Evolutionary conservation across 371 early-diverging fungal species (phyloP).

Genomic region (Coemansia sp.): DNA sequence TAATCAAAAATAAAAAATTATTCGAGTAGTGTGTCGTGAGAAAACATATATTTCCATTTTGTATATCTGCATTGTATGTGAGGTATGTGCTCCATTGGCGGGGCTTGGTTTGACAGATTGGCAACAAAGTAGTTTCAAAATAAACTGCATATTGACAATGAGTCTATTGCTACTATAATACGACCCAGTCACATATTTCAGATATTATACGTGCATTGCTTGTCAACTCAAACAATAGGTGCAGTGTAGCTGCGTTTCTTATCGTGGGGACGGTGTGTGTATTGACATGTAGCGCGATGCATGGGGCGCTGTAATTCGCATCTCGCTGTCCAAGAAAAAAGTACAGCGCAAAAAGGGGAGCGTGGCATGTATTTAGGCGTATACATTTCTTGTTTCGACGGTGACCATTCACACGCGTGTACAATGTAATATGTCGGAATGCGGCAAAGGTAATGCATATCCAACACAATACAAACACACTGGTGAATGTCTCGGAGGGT

Average conservation of each 20-base stretch:
- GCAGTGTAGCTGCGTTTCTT: not conserved
- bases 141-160: not conserved
- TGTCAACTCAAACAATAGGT: not conserved
- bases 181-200: not conserved
- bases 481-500: not conserved
- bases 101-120: not conserved
- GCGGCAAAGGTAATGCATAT: slow-evolving; percentile 3
- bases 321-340: not conserved
- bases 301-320: not conserved
- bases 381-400: not conserved
- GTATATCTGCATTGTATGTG: not conserved
- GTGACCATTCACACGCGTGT: not conserved
- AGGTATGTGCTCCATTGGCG: not conserved
- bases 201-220: not conserved
- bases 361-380: not conserved
- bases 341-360: not conserved
- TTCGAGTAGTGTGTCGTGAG: not conserved
- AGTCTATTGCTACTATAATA: not conserved
- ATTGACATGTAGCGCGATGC: not conserved
- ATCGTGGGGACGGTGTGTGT: not conserved
- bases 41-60: not conserved
- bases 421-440: not conserved
- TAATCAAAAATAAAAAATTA: not conserved
- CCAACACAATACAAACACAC: not conserved
- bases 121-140: not conserved